A percentile compares a stretch with the other conserved stretches of the same genome.
phyloP scores from a whole-genome alignment of 2,329 filamentous ascomycete genomes.

The Neonectria faginata region DNA sequence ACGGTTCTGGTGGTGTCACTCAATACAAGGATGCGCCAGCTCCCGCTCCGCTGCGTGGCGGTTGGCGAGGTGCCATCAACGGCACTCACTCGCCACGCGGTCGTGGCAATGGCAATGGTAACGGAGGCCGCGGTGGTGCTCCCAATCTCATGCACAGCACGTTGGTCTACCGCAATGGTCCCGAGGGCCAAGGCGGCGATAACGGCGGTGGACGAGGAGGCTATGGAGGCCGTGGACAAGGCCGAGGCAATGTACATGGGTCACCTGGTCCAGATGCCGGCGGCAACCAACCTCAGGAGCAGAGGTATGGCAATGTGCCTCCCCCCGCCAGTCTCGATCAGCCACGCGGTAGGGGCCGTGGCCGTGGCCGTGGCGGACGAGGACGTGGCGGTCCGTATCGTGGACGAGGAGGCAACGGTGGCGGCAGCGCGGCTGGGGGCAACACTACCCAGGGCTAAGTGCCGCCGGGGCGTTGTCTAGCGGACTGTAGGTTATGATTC shows the following conservation, averaged over 20 bases:
- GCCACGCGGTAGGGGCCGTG: slow-evolving; percentile 54
- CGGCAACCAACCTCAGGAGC: slow-evolving; percentile 36
- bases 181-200: slow-evolving; percentile 46
- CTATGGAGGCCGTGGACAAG: slow-evolving; percentile 49
- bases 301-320: slow-evolving; percentile 66
- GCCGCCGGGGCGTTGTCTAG: slow-evolving; percentile 14
- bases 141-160: slow-evolving; percentile 64
- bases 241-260: slow-evolving; percentile 45
- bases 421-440: slow-evolving; percentile 32
- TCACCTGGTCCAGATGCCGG: slow-evolving; percentile 37
- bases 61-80: slow-evolving; percentile 68
- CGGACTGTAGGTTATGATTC: slow-evolving; percentile 12
- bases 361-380: slow-evolving; percentile 55
- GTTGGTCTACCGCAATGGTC: slow-evolving; percentile 62
- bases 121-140: slow-evolving; percentile 52
- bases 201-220: slow-evolving; percentile 46
- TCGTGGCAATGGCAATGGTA: slow-evolving; percentile 54
- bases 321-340: slow-evolving; percentile 69
- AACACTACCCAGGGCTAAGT: slow-evolving; percentile 40
- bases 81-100: slow-evolving; percentile 57
- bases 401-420: slow-evolving; percentile 49
- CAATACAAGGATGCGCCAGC: slow-evolving; percentile 71
- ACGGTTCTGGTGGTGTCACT: slow-evolving; percentile 67
- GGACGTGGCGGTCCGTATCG: slow-evolving; percentile 51
- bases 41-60: slow-evolving; percentile 66